Base-by-base conservation (phyloP, 176 grass and related monocot genomes). In the Microstegium vimineum region DNA sequence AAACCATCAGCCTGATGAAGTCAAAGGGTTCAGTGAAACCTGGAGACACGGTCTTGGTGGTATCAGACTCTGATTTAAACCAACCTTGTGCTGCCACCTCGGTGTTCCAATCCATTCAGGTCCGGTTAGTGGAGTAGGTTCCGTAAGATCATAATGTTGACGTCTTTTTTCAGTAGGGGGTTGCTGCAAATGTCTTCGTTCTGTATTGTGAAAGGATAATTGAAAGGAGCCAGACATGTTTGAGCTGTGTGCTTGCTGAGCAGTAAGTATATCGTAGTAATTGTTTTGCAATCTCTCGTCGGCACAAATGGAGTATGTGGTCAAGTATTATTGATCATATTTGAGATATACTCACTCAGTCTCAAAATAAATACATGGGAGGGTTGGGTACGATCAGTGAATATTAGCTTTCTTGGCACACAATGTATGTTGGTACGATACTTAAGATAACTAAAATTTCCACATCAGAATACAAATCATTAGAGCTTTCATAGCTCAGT, bases 401-500 rank as follows among this genome's bases (percentile, higher is more conserved):
- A n/a, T n/a, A n/a, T n/a, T n/a, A n/a, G n/a, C n/a, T n/a, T n/a
- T n/a, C n/a, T n/a, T n/a, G n/a, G n/a, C n/a, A n/a, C n/a, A n/a
- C n/a, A n/a, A n/a, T n/a, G n/a, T n/a, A n/a, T n/a, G n/a, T n/a
- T n/a, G n/a, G n/a, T n/a, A n/a, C n/a, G n/a, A n/a, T n/a, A n/a
- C n/a, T n/a, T n/a, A n/a, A n/a, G n/a, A n/a, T n/a, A n/a, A n/a
- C n/a, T n/a, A n/a, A n/a, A n/a, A n/a, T n/a, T n/a, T n/a, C n/a
- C n/a, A n/a, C n/a, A n/a, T n/a, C n/a, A n/a, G n/a, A n/a, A n/a
- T n/a, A n/a, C n/a, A n/a, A 10, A 10, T 8, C 22, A 57, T 0
- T 0, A 3, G 0, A 23, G 90, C 90, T 93, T 85, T 97, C 71
- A 78, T 97, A 92, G 88, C 92, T 98, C 88, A 97, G 95, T 94